Percentiles rank a stretch among this genome's conserved stretches.
phyloP scores from a whole-genome alignment of 2,329 filamentous ascomycete species.

The Saccharata proteae region DNA sequence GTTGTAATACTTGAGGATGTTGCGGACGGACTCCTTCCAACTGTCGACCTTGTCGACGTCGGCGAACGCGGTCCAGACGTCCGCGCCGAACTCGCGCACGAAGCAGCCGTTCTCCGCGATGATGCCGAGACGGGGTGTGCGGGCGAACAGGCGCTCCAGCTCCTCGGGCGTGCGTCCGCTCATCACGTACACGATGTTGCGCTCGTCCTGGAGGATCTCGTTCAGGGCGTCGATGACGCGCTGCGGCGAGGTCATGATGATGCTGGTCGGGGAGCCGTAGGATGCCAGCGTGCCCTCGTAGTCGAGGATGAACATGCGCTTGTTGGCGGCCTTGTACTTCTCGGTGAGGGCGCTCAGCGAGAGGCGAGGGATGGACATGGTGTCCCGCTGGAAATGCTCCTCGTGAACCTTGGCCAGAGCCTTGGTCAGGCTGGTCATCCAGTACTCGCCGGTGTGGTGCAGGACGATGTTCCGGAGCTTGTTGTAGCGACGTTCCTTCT shows the following conservation, averaged over 20 bases:
- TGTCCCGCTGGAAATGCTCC: constrained; percentile 74
- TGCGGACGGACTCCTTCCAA: constrained; percentile 76
- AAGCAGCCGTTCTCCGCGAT: constrained; percentile 96
- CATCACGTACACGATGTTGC: constrained; percentile 89
- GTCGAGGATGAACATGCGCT: constrained; percentile 77
- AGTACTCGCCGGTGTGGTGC: constrained; percentile 72
- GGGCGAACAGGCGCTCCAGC: constrained; percentile 72
- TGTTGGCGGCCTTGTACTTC: constrained; percentile 53
- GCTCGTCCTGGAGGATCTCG: constrained; percentile 66
- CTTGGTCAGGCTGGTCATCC: constrained; percentile 66
- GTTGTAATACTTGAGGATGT: constrained; percentile 78
- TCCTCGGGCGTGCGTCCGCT: constrained; percentile 79
- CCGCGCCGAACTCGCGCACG: constrained; percentile 54
- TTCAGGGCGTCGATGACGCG: constrained; percentile 73
- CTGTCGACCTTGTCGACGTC: constrained; percentile 55
- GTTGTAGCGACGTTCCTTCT: constrained; percentile 64
- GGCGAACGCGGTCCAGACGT: constrained; percentile 66
- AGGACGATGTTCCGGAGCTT: constrained; percentile 62
- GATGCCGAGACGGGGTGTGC: constrained; percentile 71
- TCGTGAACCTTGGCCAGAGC: constrained; percentile 65
- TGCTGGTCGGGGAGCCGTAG: constrained; percentile 72
- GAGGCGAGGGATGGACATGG: constrained; percentile 74
- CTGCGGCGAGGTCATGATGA: constrained; percentile 76
- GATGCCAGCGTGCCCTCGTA: constrained; percentile 88
- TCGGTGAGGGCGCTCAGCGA: constrained; percentile 53